Conservation (phyloP, 768 basidiomycete species). For the Cytidiella melzeri region DNA sequence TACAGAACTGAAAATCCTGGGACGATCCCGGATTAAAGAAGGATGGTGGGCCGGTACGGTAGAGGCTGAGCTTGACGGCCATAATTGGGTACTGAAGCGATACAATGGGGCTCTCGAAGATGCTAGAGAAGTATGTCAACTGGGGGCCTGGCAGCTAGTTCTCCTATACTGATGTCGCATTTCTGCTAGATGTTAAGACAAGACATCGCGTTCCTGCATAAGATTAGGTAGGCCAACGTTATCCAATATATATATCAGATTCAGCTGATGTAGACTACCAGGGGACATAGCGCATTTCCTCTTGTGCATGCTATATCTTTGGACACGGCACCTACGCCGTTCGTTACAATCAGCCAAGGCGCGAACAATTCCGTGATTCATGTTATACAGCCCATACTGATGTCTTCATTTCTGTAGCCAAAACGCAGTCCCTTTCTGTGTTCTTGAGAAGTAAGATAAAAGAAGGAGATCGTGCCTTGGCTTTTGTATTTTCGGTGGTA, state of each 20-base stretch:
- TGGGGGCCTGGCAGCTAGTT: too few relatives aligned
- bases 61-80: background rate
- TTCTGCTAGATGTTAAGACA: background rate
- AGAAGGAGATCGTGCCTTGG: too few relatives aligned
- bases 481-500: too few relatives aligned
- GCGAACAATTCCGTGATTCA: too few relatives aligned
- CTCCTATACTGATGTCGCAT: too few relatives aligned
- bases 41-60: slow-evolving; percentile 6
- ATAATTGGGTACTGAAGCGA: background rate
- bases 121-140: background rate
- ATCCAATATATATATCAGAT: too few relatives aligned
- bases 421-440: background rate
- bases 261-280: too few relatives aligned
- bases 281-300: too few relatives aligned
- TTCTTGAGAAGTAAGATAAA: background rate
- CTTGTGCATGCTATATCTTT: too few relatives aligned
- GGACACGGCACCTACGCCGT: too few relatives aligned
- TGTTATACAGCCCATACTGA: background rate
- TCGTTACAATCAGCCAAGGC: too few relatives aligned
- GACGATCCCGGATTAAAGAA: slow-evolving; percentile 2
- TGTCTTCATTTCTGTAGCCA: background rate
- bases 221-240: background rate
- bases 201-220: background rate
- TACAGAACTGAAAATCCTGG: background rate
- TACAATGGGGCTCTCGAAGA: background rate